Conservation (phyloP, 192 early-diverging fungal species). For the Anaeromyces robustus region DNA sequence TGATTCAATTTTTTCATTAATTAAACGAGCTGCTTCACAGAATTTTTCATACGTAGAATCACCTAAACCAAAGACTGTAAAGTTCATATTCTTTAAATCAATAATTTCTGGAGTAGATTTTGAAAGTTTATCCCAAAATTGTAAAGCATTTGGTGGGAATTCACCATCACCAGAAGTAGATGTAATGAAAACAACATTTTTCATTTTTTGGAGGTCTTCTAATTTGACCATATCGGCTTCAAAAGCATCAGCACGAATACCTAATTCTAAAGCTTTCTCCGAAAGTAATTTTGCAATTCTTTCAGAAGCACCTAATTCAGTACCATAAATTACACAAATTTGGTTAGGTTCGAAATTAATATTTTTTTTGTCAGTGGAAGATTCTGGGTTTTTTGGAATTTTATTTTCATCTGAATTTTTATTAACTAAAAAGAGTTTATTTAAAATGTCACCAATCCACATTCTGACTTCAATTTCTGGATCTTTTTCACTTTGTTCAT, state of each 20-base stretch:
- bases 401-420: neutral
- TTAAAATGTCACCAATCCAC: neutral
- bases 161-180: slow-evolving; percentile 94
- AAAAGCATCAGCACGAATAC: slow-evolving; percentile 60
- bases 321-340: no score
- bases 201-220: slow-evolving; percentile 65
- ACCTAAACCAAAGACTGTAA: slow-evolving; percentile 77
- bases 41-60: slow-evolving; percentile 23
- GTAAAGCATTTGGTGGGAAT: slow-evolving; percentile 77
- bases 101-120: slow-evolving; percentile 34
- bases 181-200: slow-evolving; percentile 58
- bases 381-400: no score
- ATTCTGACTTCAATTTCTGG: neutral
- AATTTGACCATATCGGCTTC: slow-evolving; percentile 58
- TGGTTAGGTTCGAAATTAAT: no score
- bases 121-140: slow-evolving; percentile 70
- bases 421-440: neutral
- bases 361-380: no score
- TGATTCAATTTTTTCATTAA: neutral
- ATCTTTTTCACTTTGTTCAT: neutral
- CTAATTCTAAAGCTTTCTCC: no score
- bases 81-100: slow-evolving; percentile 48
- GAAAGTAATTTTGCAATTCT: no score
- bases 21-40: neutral
- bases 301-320: no score